Base-by-base conservation (phyloP, 1,139 yeast genomes). In the Sugiyamaella xylanicola region DNA sequence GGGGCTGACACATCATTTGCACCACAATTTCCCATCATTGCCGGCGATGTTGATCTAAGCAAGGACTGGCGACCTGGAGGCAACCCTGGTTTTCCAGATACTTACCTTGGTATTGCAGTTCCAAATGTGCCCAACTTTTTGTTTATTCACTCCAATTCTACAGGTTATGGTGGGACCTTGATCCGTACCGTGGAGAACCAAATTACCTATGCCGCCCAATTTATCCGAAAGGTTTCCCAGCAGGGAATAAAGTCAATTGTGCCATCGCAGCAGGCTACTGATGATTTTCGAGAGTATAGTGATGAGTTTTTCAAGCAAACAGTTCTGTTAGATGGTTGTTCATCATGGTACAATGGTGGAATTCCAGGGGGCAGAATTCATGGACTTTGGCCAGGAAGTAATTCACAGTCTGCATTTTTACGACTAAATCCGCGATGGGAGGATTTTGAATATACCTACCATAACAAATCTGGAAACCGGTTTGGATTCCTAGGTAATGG, bases 61-160 rank as follows among this genome's bases (percentile, higher is more conserved):
- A 43, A 40, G 16, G 48, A 44, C 1, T 56, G 59, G 58, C 43
- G 50, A 22, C 17, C 56, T 16, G 56, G 55, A 32, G 42, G 44
- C 13, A 20, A 27, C 15, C 55, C 59, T 1, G 58, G 60, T 1
- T 55, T 47, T 36, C 56, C 61, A 2, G 58, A 52, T 27, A 56
- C 63, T 0, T 65, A 65, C 53, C 51, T 65, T 5, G 65, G 68
- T 1, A 53, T 65, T 11, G 59, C 65, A 1, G 64, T 56, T n/a
- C 64, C 65, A 13, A 58, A 53, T n/a, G 61, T 65, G 40, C 67
- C 68, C n/a, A 65, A 65, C 54, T 58, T 55, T 44, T 59, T 65
- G 29, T 51, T 58, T 36, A 47, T 59, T 5, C 53, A 54, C 25
- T 66, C 67, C 2, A 59, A 60, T 48, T 55, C 63, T 15, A 57